Percentiles rank a stretch among this genome's conserved stretches.
Evolutionary conservation across 805 yeast genomes (phyloP).

Genomic region (Jamesozyma piceae): DNA sequence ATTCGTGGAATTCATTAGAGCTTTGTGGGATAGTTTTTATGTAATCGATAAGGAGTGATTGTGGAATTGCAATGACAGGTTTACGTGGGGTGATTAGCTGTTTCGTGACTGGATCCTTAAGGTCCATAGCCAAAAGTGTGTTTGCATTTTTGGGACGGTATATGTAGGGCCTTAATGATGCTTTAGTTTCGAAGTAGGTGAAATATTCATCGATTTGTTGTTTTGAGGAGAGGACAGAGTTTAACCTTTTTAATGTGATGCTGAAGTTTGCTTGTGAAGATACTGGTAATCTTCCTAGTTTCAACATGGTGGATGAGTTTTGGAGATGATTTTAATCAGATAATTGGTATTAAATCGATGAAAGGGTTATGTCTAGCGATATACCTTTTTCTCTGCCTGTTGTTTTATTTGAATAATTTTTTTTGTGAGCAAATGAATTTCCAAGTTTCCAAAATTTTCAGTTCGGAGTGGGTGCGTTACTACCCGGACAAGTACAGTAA

Average conservation of each 20-base stretch:
- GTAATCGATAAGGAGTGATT: constrained; percentile 18
- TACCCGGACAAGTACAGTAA: no score
- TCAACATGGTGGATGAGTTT: not conserved
- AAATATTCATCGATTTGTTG: constrained; percentile 27
- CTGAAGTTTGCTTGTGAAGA: not conserved
- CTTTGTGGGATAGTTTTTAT: constrained; percentile 16
- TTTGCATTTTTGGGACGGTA: constrained; percentile 35
- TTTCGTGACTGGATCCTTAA: constrained; percentile 31
- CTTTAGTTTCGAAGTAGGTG: constrained; percentile 29
- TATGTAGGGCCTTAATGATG: constrained; percentile 30
- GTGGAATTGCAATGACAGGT: constrained; percentile 27
- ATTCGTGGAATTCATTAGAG: constrained; percentile 15
- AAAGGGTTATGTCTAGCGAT: no score
- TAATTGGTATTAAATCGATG: no score
- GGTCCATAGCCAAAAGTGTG: constrained; percentile 32
- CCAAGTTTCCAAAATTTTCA: no score
- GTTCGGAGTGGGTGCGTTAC: no score
- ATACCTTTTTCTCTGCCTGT: no score
- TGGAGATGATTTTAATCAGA: no score
- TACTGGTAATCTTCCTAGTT: not conserved
- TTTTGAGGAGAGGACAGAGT: constrained; percentile 10
- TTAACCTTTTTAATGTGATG: not conserved
- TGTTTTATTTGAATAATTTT: no score
- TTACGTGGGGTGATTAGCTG: constrained; percentile 28
- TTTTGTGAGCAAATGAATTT: no score